Base-by-base conservation (phyloP, 2,329 filamentous ascomycete species). In the Trichoderma harzianum region DNA sequence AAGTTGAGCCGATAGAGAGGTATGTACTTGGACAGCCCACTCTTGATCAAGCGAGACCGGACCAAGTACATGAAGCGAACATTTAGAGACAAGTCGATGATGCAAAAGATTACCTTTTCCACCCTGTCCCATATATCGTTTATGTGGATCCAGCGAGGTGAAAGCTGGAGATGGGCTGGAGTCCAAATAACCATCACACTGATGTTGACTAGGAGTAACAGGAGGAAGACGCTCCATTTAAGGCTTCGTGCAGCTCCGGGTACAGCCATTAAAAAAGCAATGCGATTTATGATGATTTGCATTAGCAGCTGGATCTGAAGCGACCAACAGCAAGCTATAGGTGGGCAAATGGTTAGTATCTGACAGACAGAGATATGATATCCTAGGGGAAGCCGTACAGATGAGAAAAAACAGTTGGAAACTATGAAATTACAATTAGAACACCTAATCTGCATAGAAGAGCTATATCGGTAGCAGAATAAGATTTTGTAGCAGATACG, bases 201-300 rank as follows among this genome's bases (percentile, higher is more conserved):
- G n/a, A 51, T 51, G n/a, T 51, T 51, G n/a, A 51, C 43, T 6
- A 51, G 43, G 43, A 51, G 43, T 21, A 51, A 51, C 5, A 51
- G 18, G n/a, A 51, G 43, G n/a, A 51, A 51, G 43, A 51, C 43
- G 2, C 43, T n/a, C 43, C 43, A 51, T 51, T 51, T 51, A 21
- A 51, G 43, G 43, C 43, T 51, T 12, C 43, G 0, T 21, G 43
- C 43, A 12, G 43, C 43, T 21, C 43, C 43, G 21, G 43, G 43
- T 12, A 51, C 43, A 21, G 43, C 43, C 43, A 51, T 51, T 21
- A 51, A 51, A 12, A 21, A 51, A 6, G 43, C 43, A 21, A 51
- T 51, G n/a, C 43, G 43, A 21, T 51, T 51, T 51, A 51, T 51
- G 43, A 51, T 51, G 43, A 51, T 51, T 51, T 51, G 43, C n/a